These are phyloP conservation scores for Rhizopus delemar DNA, from an alignment of 371 early-diverging fungal species.

Conservation along the genomic window DNA sequence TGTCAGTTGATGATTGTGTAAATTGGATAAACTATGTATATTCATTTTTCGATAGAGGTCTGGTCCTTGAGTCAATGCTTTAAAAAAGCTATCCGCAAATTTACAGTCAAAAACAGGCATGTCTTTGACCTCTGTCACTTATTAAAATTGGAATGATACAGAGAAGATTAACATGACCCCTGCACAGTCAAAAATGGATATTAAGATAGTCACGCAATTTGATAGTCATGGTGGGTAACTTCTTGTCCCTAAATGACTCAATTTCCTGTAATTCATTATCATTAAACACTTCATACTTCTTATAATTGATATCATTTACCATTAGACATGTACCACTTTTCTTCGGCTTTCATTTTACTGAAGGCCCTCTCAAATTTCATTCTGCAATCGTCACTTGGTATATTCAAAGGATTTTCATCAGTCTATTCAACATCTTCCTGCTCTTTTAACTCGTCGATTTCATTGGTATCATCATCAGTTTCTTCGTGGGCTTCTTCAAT, in stretches of 20 bases:
- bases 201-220: constrained; percentile 14
- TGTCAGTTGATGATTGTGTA: too few relatives aligned
- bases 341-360: constrained; percentile 16
- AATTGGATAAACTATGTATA: too few relatives aligned
- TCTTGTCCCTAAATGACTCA: constrained; percentile 10
- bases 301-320: constrained; percentile 15
- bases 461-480: constrained; percentile 1
- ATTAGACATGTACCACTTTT: constrained; percentile 23
- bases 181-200: too few relatives aligned
- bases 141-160: too few relatives aligned
- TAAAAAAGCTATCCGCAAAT: too few relatives aligned
- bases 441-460: constrained; percentile 10
- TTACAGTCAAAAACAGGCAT: too few relatives aligned
- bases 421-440: constrained; percentile 6
- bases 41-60: too few relatives aligned
- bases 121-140: too few relatives aligned
- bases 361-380: constrained; percentile 18
- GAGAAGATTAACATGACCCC: too few relatives aligned
- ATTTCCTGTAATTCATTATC: constrained; percentile 19
- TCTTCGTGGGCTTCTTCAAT: constrained; percentile 7
- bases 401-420: constrained; percentile 10
- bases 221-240: constrained; percentile 10
- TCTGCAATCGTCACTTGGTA: constrained; percentile 13
- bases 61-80: too few relatives aligned
- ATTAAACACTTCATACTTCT: constrained; percentile 14